phyloP scores from a whole-genome alignment of 139 green algal genomes.

The Ettlia oleoabundans region DNA sequence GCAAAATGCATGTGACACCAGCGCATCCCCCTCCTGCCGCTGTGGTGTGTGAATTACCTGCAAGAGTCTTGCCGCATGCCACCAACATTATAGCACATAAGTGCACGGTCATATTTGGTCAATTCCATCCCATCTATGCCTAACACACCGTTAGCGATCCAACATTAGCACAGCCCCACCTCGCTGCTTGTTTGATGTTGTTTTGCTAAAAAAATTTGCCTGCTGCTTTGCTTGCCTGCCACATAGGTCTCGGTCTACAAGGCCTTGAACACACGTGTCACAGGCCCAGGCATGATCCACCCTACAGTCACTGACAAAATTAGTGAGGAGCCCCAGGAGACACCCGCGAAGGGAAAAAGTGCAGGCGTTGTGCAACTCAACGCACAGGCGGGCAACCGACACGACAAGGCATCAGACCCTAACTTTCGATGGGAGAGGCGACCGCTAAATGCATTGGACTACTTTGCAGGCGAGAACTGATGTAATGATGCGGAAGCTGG shows the following conservation, averaged over 20 bases:
- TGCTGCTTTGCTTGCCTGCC: neutral
- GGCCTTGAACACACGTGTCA: constrained; percentile 5
- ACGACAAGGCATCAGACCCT: neutral
- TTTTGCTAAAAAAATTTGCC: too few species aligned
- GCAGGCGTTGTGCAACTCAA: too few species aligned
- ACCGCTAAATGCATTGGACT: constrained; percentile 17
- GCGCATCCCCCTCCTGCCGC: too few species aligned
- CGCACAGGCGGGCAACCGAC: neutral
- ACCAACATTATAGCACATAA: too few species aligned
- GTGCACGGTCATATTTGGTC: neutral
- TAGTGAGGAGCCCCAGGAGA: neutral
- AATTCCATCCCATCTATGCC: too few species aligned
- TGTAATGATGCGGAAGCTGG: neutral
- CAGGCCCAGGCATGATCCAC: constrained; percentile 27
- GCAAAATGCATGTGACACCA: too few species aligned
- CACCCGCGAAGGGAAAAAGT: neutral
- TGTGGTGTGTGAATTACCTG: too few species aligned
- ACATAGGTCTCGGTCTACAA: neutral
- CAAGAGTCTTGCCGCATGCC: too few species aligned
- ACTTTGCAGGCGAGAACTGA: neutral
- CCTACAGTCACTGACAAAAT: constrained; percentile 23
- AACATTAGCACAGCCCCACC: too few species aligned
- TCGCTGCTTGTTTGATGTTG: too few species aligned
- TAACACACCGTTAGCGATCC: too few species aligned
- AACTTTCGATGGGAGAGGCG: constrained; percentile 18